Evolutionary conservation across 768 basidiomycete species (phyloP), one percentile per base, ranked within the genome.

Genomic region (Naganishia vaughanmartiniae): DNA sequence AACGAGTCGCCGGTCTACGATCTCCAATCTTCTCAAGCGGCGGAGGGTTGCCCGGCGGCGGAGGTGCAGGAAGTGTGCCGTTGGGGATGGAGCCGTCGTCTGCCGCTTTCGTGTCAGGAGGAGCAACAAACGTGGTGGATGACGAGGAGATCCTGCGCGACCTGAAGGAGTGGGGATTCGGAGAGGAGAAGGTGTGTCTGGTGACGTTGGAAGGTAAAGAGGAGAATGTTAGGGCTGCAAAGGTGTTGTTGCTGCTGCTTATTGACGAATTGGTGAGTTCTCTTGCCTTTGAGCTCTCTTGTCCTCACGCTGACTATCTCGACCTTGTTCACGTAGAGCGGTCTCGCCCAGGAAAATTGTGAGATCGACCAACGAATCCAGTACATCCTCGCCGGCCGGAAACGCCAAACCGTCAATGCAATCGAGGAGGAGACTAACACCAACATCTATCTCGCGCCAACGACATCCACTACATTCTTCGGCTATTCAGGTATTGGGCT

Each of bases 341-440:
- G 94, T 24, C 84, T 98, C 12, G 92, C 96, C 77, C 87, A 92
- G 12, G 95, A 97, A 79, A 82, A 87, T 34, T 90, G 90, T 82
- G 94, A 97, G 81, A 91, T 99, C 74, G 95, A 97, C 80, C 90
- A 91, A 81, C 94, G 95, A 78, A 83, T 98, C 1, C 94, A 96
- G 80, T 87, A 89, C 48, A 92, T 96, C 79, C 86, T 96, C 72
- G 91, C 92, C 24, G 92, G 91, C 46, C 88, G 92, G 70, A 95
- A 95, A 81, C 89, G 94, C 56, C 84, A 85, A 70, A 86, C 89
- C 36, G 84, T 99, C 42, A 95, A 98, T 81, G 85, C 89, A 10
- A 95, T 99, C 60, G 92, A 95, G 79, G 93, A 97, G 82, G 93
- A 97, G 81, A 97, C 95, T 0, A 94, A 89, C 0, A 97, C 95